Conservation (phyloP, 768 basidiomycete genomes). For the Coprinopsis marcescibilis region DNA sequence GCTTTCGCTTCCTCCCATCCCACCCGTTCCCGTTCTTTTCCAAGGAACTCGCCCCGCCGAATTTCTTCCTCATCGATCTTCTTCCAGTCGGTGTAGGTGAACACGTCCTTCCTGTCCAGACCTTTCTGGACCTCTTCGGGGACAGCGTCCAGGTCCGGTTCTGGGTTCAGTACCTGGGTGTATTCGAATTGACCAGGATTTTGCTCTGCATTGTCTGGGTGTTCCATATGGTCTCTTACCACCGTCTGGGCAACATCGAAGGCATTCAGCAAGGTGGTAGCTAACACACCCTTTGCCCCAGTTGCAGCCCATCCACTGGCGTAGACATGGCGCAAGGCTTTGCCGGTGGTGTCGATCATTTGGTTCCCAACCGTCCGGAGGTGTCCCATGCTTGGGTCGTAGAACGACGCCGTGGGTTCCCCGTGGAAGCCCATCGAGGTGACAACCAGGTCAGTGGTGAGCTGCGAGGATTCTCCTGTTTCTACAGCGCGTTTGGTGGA, state of each 20-base stretch:
- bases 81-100: slow-evolving; percentile 72
- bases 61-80: slow-evolving; percentile 67
- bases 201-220: slow-evolving; percentile 5
- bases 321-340: slow-evolving; percentile 59
- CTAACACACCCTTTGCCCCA: slow-evolving; percentile 89
- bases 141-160: slow-evolving; percentile 37
- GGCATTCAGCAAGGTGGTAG: slow-evolving; percentile 89
- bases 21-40: slow-evolving; percentile 79
- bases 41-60: slow-evolving; percentile 43
- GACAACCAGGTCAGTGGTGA: slow-evolving; percentile 72
- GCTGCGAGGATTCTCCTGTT: slow-evolving; percentile 46
- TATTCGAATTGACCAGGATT: slow-evolving; percentile 10
- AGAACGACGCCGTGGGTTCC: slow-evolving; percentile 56
- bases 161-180: slow-evolving; percentile 24
- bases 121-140: slow-evolving; percentile 45
- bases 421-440: slow-evolving; percentile 84
- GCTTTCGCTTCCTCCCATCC: slow-evolving; percentile 51
- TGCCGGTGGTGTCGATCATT: slow-evolving; percentile 35
- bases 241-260: slow-evolving; percentile 73
- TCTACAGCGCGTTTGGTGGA: slow-evolving; percentile 41
- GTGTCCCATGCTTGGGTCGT: slow-evolving; percentile 49
- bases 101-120: slow-evolving; percentile 37
- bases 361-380: slow-evolving; percentile 50
- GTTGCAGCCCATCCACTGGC: slow-evolving; percentile 91
- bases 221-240: slow-evolving; percentile 44